phyloP scores from a whole-genome alignment of 2,329 filamentous ascomycete species.

The Seiridium unicorne region DNA sequence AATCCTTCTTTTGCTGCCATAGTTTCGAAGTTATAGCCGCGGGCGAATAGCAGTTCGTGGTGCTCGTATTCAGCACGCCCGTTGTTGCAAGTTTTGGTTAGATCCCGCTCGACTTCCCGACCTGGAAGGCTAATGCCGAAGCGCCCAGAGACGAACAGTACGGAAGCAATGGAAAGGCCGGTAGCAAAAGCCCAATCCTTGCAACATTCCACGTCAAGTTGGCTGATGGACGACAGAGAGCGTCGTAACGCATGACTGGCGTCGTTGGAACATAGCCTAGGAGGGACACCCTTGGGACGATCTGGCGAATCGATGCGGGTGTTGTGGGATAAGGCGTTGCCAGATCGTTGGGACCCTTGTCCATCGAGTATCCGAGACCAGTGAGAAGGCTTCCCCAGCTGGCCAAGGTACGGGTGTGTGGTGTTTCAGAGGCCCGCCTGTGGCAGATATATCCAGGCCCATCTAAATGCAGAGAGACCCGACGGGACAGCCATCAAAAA shows the following conservation, averaged over 20 bases:
- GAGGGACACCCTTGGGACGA: constrained; percentile 1
- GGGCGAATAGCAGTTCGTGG: neutral
- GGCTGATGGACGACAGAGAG: neutral
- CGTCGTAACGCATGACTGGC: neutral
- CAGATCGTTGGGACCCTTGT: neutral
- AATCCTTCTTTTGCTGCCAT: neutral
- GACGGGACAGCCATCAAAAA: constrained; percentile 1
- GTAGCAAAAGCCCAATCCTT: constrained; percentile 10
- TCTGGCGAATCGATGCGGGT: constrained; percentile 5
- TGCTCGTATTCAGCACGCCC: neutral
- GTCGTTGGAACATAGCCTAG: neutral
- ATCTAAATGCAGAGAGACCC: neutral
- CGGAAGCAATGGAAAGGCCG: neutral
- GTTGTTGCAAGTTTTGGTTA: constrained; percentile 3
- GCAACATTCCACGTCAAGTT: constrained; percentile 11
- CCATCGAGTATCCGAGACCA: neutral
- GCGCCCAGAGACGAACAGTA: neutral
- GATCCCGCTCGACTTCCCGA: neutral
- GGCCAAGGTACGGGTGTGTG: neutral
- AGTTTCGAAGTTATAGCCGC: neutral
- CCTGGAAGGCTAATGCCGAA: neutral
- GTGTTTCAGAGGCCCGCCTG: constrained; percentile 8
- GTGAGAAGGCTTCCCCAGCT: neutral
- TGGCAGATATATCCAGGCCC: constrained; percentile 7
- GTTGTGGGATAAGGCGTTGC: neutral